Conservation (phyloP, 1,284 basidiomycete genomes). For the Peniophora sp. region DNA sequence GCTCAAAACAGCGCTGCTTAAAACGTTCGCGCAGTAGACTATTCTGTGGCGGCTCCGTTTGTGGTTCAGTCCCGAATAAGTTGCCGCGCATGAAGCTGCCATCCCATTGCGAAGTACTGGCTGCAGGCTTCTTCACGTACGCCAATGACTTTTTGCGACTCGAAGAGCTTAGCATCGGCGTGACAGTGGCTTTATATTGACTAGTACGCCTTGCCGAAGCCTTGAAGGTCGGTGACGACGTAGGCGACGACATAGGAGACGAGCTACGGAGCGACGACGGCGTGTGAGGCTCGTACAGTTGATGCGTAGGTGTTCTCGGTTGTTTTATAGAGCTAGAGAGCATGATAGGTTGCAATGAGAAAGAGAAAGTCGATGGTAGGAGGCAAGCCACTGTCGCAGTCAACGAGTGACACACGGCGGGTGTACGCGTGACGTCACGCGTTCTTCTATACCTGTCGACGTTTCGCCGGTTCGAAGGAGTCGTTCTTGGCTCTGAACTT, state of each 20-base stretch:
- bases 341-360: background rate
- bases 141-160: constrained; percentile 1
- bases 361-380: background rate
- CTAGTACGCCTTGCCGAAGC: constrained; percentile 29
- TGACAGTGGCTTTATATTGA: constrained; percentile 34
- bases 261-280: constrained; percentile 40
- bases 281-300: constrained; percentile 27
- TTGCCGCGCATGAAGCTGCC: constrained; percentile 5
- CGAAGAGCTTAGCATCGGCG: constrained; percentile 10
- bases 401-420: background rate
- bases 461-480: too few relatives aligned
- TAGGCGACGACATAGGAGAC: constrained; percentile 28
- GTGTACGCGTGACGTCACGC: background rate
- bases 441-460: background rate
- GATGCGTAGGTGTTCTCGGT: constrained; percentile 6
- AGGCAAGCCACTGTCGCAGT: background rate
- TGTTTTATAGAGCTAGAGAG: background rate
- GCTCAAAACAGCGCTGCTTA: constrained; percentile 49
- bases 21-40: constrained; percentile 53
- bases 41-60: constrained; percentile 32
- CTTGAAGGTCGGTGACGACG: constrained; percentile 18
- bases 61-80: constrained; percentile 1
- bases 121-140: background rate
- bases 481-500: too few relatives aligned
- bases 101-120: background rate